Evolutionary conservation across 352 stramenopile genomes (phyloP), one percentile per base, ranked within the genome.

Genomic region (Globisporangium apiculatum): DNA sequence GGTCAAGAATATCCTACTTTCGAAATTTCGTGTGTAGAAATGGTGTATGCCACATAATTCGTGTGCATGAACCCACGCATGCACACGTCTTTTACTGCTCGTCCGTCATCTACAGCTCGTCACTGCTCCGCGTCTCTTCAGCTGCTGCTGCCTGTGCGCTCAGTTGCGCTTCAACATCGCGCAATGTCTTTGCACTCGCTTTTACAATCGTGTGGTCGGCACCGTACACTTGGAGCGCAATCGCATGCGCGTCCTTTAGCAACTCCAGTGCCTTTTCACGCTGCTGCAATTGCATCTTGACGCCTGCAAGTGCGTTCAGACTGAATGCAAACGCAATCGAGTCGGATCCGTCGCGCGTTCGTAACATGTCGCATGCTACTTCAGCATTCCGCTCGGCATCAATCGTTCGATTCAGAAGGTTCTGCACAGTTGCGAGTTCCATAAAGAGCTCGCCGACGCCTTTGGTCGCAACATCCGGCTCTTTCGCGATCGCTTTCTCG

Each of bases 391-490:
- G 37, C 8, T 66, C 18, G 0, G 79, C 77, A 2, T 86, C 59
- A 35, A 75, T 71, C 37, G 82, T 31, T 87, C 65, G 11, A 51
- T 48, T 14, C 69, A 68, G 37, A n/a, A 67, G 67, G 51, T 80
- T 71, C 60, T 76, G 69, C 17, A 58, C 65, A 36, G 57, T 79
- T 36, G 85, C 75, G 18, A 94, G 67, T 47, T 91, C 82, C 79
- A 91, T 91, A 51, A 87, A 93, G 0, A 90, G 53, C 63, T 94
- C 85, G 0, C 69, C 85, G 41, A 92, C 73, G 11, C 85, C 85
- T 40, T 74, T 73, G 8, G 78, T 89, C 14, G 83, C 69, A 24
- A 75, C 68, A 53, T 87, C 87, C 14, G 88, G 68, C n/a, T 87
- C 54, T 8, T 73, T 73, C 15, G 75, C 64, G 40, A 92, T 60